Percentiles rank a stretch among this genome's conserved stretches.
Evolutionary conservation across 345 rosid species (phyloP).

Genomic region (Hibiscus mutabilis): DNA sequence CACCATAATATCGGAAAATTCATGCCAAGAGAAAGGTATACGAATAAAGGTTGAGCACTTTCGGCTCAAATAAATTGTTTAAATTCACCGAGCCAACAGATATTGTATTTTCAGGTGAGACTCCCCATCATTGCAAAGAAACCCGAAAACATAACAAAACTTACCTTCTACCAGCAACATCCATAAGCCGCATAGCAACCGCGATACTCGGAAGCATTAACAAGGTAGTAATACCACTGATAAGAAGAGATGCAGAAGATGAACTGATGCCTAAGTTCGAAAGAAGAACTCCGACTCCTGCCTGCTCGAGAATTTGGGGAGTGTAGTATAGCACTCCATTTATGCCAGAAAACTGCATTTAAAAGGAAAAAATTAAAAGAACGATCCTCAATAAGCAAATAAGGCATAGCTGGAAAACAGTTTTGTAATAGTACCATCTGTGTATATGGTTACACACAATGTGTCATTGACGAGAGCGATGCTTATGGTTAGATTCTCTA

Average conservation of each 20-base stretch:
- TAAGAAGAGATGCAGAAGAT: constrained; percentile 70
- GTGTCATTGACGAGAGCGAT: no score
- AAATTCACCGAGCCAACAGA: no score
- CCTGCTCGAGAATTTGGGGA: constrained; percentile 95
- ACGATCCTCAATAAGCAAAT: not conserved
- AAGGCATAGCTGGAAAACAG: not conserved
- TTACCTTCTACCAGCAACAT: constrained; percentile 89
- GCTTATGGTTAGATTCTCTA: no score
- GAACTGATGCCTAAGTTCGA: constrained; percentile 69
- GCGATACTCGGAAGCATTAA: constrained; percentile 95
- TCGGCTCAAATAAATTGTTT: no score
- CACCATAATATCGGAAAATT: not conserved
- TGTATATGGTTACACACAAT: no score
- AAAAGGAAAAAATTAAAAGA: not conserved
- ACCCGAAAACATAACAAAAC: not conserved
- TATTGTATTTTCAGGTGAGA: not conserved
- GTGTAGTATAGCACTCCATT: constrained; percentile 96
- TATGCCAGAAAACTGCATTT: constrained; percentile 83
- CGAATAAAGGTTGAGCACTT: not conserved
- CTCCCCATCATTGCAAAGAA: not conserved
- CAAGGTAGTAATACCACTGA: constrained; percentile 78
- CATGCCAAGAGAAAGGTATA: not conserved
- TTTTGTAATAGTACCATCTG: not conserved
- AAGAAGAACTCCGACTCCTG: constrained; percentile 86
- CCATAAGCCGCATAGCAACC: constrained; percentile 97